Base-by-base conservation (phyloP, 2,329 filamentous ascomycete genomes). In the Cyphellophora europaea region DNA sequence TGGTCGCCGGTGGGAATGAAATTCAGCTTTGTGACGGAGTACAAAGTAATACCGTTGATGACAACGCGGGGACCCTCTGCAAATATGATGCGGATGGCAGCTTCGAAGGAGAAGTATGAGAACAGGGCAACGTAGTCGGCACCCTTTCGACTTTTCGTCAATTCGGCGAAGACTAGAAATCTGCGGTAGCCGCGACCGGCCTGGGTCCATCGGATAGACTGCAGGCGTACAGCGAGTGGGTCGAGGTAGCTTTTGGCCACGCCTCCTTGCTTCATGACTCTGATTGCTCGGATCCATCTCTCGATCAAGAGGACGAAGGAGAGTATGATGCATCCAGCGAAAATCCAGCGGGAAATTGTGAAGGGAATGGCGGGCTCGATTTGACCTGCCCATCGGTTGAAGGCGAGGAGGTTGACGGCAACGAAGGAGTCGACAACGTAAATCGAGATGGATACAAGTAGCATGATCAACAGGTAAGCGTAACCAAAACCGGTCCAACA, bases 351-450 rank as follows among this genome's bases (percentile, higher is more conserved):
- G 10, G 86, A 82, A 35, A 89, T 73, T 32, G 75, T 65, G 52
- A 93, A 77, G 3, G 78, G 73, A 45, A 96, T 81, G 27, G 74
- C 72, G 2, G 87, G 87, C 49, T 85, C 64, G 49, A 96, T 82
- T 47, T 84, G 72, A 35, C 82, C 85, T 1, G 85, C 84, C 88
- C 88, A 96, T 41, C 77, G 77, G 62, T 93, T 77, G 63, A 94
- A 95, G 37, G 74, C 82, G 33, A 98, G 72, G 27, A 98, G 69
- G 44, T 94, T 93, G 62, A 95, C 74, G 43, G 88, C 88, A 4
- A 88, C 95, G 55, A 95, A 96, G 42, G 79, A 87, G 62, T 96
- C 89, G 55, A 93, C 82, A 17, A 70, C 78, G 58, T 94, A 95
- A 47, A 94, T 87, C 29, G 84, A 80, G 32, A 89, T 57, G 3